Percentiles rank a stretch among this genome's conserved stretches.
Conservation (phyloP, 148 eudicot species). For the Mesembryanthemum crystallinum region DNA sequence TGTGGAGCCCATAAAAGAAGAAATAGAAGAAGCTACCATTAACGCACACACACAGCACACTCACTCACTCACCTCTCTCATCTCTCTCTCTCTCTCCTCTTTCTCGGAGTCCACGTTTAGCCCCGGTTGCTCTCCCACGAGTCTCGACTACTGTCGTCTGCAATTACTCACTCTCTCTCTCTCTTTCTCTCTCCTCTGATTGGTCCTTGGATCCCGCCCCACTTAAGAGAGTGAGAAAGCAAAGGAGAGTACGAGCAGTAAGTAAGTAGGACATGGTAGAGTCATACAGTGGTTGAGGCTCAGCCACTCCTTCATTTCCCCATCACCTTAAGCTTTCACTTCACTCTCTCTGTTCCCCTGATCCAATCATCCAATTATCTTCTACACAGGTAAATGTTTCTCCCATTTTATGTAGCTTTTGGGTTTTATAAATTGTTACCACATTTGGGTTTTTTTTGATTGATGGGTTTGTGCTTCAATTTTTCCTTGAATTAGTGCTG, state of each 20-base stretch:
- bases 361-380: conserved; percentile 12
- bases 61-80: conserved; percentile 3
- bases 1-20: background rate
- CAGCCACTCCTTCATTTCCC: background rate
- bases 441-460: background rate
- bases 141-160: background rate
- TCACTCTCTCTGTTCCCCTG: conserved; percentile 3
- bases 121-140: conserved; percentile 11
- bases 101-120: background rate
- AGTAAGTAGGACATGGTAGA: background rate
- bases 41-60: background rate
- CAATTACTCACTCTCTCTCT: conserved; percentile 7
- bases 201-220: background rate
- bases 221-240: background rate
- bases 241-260: background rate
- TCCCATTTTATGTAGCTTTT: background rate
- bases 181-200: background rate
- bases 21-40: background rate
- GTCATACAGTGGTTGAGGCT: background rate
- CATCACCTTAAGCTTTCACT: conserved; percentile 3
- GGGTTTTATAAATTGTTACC: too few species aligned
- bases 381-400: conserved; percentile 15
- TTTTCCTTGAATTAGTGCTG: background rate
- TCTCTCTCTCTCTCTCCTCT: background rate
- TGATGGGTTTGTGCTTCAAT: background rate